Conservation (phyloP, 495 filamentous ascomycete species). For the Trichoderma asperelloides region DNA sequence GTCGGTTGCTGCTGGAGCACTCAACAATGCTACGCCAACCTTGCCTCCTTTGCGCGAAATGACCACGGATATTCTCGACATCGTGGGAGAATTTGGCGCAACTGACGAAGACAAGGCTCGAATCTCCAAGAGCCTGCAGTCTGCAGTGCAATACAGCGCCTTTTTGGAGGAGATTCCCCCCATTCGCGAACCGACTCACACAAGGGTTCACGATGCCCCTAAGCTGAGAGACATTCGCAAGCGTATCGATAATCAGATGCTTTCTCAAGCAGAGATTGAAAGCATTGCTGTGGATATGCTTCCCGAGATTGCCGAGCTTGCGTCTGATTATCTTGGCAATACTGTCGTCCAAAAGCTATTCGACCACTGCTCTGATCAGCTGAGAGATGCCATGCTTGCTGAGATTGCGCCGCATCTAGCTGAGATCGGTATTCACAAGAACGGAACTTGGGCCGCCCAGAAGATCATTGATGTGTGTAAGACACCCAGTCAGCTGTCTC, state of each 20-base stretch:
- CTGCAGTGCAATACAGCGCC: constrained; percentile 60
- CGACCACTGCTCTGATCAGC: constrained; percentile 83
- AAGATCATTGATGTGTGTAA: constrained; percentile 97
- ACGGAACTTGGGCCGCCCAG: constrained; percentile 97
- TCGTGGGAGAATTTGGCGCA: constrained; percentile 85
- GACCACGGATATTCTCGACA: constrained; percentile 70
- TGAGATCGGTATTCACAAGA: constrained; percentile 97
- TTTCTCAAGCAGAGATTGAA: constrained; percentile 80
- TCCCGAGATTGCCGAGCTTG: constrained; percentile 87
- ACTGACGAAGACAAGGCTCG: constrained; percentile 65
- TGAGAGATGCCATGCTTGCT: constrained; percentile 83
- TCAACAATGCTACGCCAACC: constrained; percentile 43
- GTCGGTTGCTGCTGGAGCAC: constrained; percentile 20
- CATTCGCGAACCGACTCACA: constrained; percentile 80
- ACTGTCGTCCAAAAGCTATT: constrained; percentile 99
- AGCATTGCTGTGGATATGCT: constrained; percentile 87
- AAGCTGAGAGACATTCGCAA: constrained; percentile 95
- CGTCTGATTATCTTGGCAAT: constrained; percentile 94
- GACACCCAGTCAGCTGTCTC: constrained; percentile 69
- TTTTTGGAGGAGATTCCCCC: constrained; percentile 83
- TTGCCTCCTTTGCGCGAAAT: constrained; percentile 67
- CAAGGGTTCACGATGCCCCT: constrained; percentile 86
- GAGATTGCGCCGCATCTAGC: constrained; percentile 87
- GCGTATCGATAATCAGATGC: constrained; percentile 88
- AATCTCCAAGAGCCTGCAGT: constrained; percentile 65